Evolutionary conservation across 805 yeast genomes (phyloP).

Genomic region (Komagataella populi): DNA sequence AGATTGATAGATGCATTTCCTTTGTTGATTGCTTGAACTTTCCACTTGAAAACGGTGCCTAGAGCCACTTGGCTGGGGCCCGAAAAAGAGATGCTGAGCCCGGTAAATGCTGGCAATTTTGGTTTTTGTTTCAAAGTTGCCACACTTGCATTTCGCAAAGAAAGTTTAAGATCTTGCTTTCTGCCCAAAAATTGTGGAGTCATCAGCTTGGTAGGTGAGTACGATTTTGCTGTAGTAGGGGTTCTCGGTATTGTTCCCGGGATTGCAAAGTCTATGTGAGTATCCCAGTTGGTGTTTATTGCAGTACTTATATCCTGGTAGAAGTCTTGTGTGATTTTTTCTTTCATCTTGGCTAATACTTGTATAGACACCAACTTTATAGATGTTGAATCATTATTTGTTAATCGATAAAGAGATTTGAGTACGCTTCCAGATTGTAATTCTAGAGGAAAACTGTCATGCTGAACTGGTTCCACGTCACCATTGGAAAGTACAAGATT

Average conservation of each 20-base stretch:
- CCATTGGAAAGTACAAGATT: conserved; percentile 1
- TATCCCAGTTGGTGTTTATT: neutral
- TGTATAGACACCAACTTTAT: neutral
- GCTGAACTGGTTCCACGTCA: neutral
- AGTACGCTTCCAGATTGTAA: conserved; percentile 8
- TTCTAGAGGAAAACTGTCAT: conserved; percentile 14
- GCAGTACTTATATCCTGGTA: conserved; percentile 2
- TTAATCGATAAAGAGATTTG: conserved; percentile 13
- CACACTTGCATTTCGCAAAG: conserved; percentile 4
- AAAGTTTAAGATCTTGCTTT: conserved; percentile 13
- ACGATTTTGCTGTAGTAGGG: neutral
- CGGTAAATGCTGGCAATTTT: conserved; percentile 12
- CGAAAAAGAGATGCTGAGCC: conserved; percentile 37
- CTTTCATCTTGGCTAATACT: neutral
- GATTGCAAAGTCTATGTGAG: conserved; percentile 13
- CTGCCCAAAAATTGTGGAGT: conserved; percentile 19
- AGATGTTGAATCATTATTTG: conserved; percentile 10
- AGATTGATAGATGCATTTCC: conserved; percentile 36
- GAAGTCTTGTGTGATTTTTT: neutral
- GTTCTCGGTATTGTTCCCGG: conserved; percentile 14
- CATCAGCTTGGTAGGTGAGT: neutral
- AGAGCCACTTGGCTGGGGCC: conserved; percentile 49
- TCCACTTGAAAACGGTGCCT: conserved; percentile 52
- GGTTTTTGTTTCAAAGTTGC: conserved; percentile 9
- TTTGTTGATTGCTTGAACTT: conserved; percentile 50